Evolutionary conservation across 148 eudicot species (phyloP), one percentile per base, ranked within the genome.

Genomic region (Camellia granthamiana): DNA sequence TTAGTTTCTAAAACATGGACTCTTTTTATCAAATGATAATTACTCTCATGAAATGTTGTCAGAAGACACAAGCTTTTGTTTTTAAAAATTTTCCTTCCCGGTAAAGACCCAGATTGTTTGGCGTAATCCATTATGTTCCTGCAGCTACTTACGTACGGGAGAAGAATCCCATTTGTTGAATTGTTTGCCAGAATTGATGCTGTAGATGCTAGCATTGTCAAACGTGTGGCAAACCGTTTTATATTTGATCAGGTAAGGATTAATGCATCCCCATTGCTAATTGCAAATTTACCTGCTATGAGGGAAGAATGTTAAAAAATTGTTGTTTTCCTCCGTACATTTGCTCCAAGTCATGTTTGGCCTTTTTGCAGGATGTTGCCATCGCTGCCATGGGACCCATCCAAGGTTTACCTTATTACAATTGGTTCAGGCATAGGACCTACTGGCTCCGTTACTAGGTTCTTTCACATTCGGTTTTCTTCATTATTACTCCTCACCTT

Each of bases 391-490:
- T 85, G 76, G 98, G 98, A 2, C 97, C 98, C 7, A 78, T 94
- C 82, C 91, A 90, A 82, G 74, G 63, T 11, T 87, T 94, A 79
- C 98, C 95, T 7, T 95, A 94, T 82, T 93, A 92, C 94, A 94
- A 91, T 87, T 93, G 98, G 98, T 94, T 94, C 91, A 89, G 98
- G 83, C 94, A 95, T 85, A 87, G 95, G 52, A 94, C 98, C 76
- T 95, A 89, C 90, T 84, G 76, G 93, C 90, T 89, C 89, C 95
- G 93, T 73, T 91, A 93, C 79, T 95, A 92, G 95, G 73, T 62
- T 47, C 59, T 78, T 67, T 52, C 30, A 44, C n/a, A 3, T 71
- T 49, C 44, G 8, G 42, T 75, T 60, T 76, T 55, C 13, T 0
- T 54, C 14, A 3, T 52, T 54, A 5, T 44, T 15, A 23, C 81